These are phyloP conservation scores for Curvularia spicifera DNA, from an alignment of 2,329 filamentous ascomycete genomes.

Conservation along the genomic window DNA sequence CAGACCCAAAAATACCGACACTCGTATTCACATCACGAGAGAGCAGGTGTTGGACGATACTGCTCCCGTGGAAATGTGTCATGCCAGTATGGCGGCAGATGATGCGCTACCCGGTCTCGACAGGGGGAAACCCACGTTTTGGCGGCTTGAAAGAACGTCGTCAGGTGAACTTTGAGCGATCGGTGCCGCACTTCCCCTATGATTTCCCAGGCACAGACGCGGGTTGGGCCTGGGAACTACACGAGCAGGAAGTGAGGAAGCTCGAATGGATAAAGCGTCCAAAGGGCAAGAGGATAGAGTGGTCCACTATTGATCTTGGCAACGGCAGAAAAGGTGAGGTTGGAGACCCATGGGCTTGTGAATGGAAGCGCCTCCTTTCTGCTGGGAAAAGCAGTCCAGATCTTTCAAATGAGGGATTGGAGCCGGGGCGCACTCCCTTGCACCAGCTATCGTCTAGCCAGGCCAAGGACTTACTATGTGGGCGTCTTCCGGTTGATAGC, in stretches of 20 bases:
- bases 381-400: neutral
- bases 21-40: conserved; percentile 69
- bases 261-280: conserved; percentile 76
- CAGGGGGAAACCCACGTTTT: conserved; percentile 80
- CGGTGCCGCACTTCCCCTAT: conserved; percentile 81
- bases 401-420: conserved; percentile 10
- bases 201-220: conserved; percentile 82
- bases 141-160: conserved; percentile 80
- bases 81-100: conserved; percentile 83
- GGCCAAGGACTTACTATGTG: conserved; percentile 37
- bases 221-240: conserved; percentile 77
- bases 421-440: conserved; percentile 28
- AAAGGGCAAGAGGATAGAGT: conserved; percentile 80
- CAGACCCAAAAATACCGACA: conserved; percentile 79
- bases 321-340: conserved; percentile 79
- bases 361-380: conserved; percentile 74
- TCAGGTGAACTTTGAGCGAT: conserved; percentile 82
- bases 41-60: conserved; percentile 73
- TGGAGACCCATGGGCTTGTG: conserved; percentile 80
- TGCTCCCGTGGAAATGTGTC: conserved; percentile 91
- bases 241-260: conserved; percentile 66
- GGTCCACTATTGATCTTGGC: conserved; percentile 75
- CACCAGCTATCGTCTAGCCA: conserved; percentile 31
- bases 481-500: neutral
- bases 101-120: conserved; percentile 80